Evolutionary conservation across 2,329 filamentous ascomycete species (phyloP), one percentile per base, ranked within the genome.

Genomic region (Metarhizium guizhouense): DNA sequence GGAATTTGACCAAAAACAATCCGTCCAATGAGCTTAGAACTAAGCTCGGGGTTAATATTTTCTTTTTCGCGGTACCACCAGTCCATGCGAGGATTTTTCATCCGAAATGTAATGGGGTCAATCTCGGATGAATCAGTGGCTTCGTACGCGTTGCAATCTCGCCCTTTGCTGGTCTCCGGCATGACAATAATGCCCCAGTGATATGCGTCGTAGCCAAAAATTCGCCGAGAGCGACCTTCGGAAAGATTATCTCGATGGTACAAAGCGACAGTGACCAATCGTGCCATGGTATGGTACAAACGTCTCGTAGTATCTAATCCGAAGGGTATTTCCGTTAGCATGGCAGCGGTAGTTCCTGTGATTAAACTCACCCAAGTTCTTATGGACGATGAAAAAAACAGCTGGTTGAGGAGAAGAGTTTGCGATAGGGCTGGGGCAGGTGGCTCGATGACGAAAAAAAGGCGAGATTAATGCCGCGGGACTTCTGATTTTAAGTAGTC

Each of bases 51-150:
- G 29, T 65, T 57, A 4, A 62, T 51, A 14, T 62, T 56, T 42
- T 56, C 32, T 42, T 60, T 56, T 20, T 42, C 34, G 11, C 61
- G 60, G 25, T 67, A 61, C 65, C 63, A 65, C 68, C 67, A 70
- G 51, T 66, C 61, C 66, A 70, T 68, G 40, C 57, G 59, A 14
- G 68, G 68, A 47, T 70, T 70, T 3, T 48, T 59, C 62, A 69
- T 58, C 49, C 67, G 62, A 6, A 65, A 68, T 1, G 67, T 69
- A 6, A 59, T 57, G 2, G 62, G 63, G 54, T 70, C 61, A 53
- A 69, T 65, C 6, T 64, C 59, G 1, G 62, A 64, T 49, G 59
- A 50, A 50, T 70, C 68, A 2, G 68, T 69, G 3, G 67, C 68
- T 8, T 69, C 67, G 48, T 60, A 69, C 1, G 55, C 38, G 3